Evolutionary conservation across 495 filamentous ascomycete species (phyloP), one percentile per base, ranked within the genome.

Genomic region (Aspergillus conjunctus): DNA sequence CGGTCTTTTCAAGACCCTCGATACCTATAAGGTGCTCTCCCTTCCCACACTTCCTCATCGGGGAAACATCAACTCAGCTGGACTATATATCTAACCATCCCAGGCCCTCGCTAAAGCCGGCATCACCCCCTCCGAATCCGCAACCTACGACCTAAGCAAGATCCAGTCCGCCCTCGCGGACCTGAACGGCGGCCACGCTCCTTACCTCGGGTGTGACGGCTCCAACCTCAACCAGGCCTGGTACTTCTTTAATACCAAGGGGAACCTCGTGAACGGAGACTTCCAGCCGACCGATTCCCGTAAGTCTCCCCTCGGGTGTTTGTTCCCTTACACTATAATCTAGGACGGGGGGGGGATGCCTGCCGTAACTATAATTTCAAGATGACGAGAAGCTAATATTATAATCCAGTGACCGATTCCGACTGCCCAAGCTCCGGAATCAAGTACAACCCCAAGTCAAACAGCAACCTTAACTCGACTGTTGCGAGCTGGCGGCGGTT

Each of bases 181-280:
- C 10, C 78, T 83, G 62, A 87, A 85, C 59, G 71, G 54, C 7
- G 88, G 87, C 22, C 73, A 81, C 22, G 65, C 77, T 30, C 88
- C 88, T 1, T 85, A 86, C 51, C 69, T 94, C 17, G 80, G 83
- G 56, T 94, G 91, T 73, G 71, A 73, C 1, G 75, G 71, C 48
- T 73, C 76, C 39, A 71, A 77, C 26, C 73, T 94, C 34, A 85
- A 89, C 69, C 77, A 92, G 74, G 83, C 85, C 26, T 92, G 86
- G 83, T 93, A 93, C 69, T 84, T 84, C 63, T 93, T 87, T 76
- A 87, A 91, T 67, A 81, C 93, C 15, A 80, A 80, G 60, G 91
- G 91, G 37, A 87, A 84, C 65, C 72, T 90, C 39, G 85, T 90
- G 68, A 83, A 82, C 49, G 90, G 90, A 49, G 66, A 83, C 41